Evolutionary conservation across 2,329 filamentous ascomycete genomes (phyloP), one percentile per base, ranked within the genome.

Genomic region (Colletotrichum sp.): DNA sequence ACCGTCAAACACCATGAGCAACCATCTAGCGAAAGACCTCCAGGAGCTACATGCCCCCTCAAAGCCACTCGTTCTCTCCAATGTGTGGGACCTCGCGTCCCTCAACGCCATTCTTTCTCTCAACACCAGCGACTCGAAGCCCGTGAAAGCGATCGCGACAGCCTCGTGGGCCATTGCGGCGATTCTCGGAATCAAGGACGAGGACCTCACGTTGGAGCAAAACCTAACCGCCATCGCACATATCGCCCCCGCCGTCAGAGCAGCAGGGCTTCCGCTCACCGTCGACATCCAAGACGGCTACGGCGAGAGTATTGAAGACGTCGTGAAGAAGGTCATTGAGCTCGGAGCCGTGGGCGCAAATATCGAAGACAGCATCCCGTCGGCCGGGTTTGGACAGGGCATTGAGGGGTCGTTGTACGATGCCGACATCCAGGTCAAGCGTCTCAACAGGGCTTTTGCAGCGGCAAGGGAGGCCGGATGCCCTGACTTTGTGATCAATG

Each of bases 221-320:
- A 92, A 92, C 77, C 82, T 93, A 39, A 81, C 84, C 2, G 87
- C 87, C 13, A 84, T 90, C 44, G 77, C 81, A 6, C 82, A 81
- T 13, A 86, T 93, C 72, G 87, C 87, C 0, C 81, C 84, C 3
- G 81, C 89, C 6, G 86, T 86, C 15, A 80, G 80, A 13, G 79
- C 83, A 15, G 82, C 85, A 49, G 82, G 84, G 8, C 83, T 90
- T 3, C 90, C 90, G 0, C 81, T 93, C 1, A 90, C 88, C 0
- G 89, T 89, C 7, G 92, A 93, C 79, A 80, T 93, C 4, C 91
- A 93, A 81, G 91, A 93, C 78, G 92, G 91, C 0, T 93, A 92
- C 77, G 88, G 88, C 3, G 82, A 86, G 4, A 79, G 80, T 24
- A 85, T 91, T 3, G 86, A 83, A 7, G 85, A 87, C 6, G 88